phyloP scores from a whole-genome alignment of 169 alveolate species.

The Plasmodium reichenowi region DNA sequence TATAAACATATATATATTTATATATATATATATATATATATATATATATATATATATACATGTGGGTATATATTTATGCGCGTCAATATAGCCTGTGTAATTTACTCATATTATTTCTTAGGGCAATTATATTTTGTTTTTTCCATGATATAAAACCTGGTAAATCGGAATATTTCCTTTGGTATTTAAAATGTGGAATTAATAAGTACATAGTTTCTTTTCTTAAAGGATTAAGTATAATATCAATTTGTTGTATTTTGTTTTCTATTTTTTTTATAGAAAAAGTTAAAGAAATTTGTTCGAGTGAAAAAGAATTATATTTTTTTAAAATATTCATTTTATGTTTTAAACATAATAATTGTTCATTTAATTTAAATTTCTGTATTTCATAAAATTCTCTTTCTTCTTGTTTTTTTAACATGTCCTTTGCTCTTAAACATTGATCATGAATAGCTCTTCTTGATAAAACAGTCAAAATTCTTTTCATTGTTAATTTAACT shows the following conservation, averaged over 20 bases:
- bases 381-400: conserved; percentile 87
- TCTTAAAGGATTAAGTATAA: conserved; percentile 84
- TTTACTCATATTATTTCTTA: conserved; percentile 77
- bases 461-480: conserved; percentile 89
- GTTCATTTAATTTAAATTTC: conserved; percentile 85
- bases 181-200: conserved; percentile 84
- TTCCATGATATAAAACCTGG: conserved; percentile 89
- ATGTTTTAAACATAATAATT: conserved; percentile 34
- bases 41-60: too few relatives aligned
- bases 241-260: conserved; percentile 79
- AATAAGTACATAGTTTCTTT: conserved; percentile 86
- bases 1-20: too few relatives aligned
- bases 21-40: too few relatives aligned
- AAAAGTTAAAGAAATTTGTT: conserved; percentile 79
- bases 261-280: conserved; percentile 78
- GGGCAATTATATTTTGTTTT: conserved; percentile 85
- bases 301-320: conserved; percentile 74
- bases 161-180: conserved; percentile 85
- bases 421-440: conserved; percentile 88
- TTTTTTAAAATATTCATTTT: conserved; percentile 69
- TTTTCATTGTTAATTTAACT: conserved; percentile 88
- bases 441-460: conserved; percentile 90
- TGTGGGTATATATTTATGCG: neutral
- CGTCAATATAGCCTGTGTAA: conserved; percentile 77
- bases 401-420: conserved; percentile 85